Base-by-base conservation (phyloP, 805 yeast species). In the Teunomyces stri region DNA sequence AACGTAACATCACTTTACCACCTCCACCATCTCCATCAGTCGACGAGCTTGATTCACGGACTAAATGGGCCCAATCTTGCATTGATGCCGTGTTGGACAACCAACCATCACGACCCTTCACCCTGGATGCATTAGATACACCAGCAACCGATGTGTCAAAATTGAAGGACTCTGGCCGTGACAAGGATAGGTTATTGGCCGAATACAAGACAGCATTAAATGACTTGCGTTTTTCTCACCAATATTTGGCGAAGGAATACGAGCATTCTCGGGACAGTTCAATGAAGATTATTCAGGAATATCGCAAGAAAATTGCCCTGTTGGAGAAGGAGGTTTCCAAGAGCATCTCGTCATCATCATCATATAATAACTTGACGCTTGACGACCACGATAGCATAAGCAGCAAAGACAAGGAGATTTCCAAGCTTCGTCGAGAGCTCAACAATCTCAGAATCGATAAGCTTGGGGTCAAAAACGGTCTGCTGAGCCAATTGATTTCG, bases 141-240 rank as follows among this genome's bases (percentile, higher is more conserved):
- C 51, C 27, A 25, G 27, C 11, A 9, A 25, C 57, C 20, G 55
- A 56, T 33, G 71, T 66, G 29, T 57, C 66, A 29, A 64, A 70
- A 12, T 54, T 62, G 39, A 49, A 61, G 30, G 62, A 70, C 3
- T 33, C 47, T 13, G 38, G 47, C 21, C 34, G 34, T 6, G 34
- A 31, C 16, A 31, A 31, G 16, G 62, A 63, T 21, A 62, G 59
- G 49, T 43, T 53, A 13, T 22, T 68, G 15, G 52, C 65, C 30
- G 74, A 70, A 29, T 67, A 79, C 55, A 75, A 74, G 52, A 79
- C 85, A 0, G 89, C 90, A 0, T 67, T 86, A 43, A 77, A 74
- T 47, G 94, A 86, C 60, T 69, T 86, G 44, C 82, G 85, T 53
- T 79, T 86, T 59, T 85, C 89, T 2, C 89, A 85, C 61, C 81